Evolutionary conservation across 306 rosid species (phyloP), one percentile per base, ranked within the genome.

Genomic region (Cucurbita pepo): DNA sequence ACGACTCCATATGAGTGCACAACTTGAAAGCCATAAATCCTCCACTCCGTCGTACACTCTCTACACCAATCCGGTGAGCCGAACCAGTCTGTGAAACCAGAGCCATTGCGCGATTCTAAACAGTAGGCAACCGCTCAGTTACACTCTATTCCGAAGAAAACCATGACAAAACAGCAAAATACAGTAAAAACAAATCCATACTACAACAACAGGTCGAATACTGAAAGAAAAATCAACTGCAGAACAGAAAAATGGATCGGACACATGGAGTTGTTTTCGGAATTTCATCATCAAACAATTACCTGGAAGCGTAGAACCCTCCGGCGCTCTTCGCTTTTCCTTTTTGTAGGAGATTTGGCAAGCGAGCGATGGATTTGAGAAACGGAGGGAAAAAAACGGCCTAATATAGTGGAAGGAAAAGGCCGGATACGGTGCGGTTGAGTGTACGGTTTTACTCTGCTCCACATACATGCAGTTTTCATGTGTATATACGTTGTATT

Each of bases 81-180:
- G 78, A 76, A 69, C 79, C 81, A 55, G 81, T 38, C 75, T 75
- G 83, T 60, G 86, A 79, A 72, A 86, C 9, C 56, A 83, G 81
- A 37, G 86, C 90, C 98, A 92, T 92, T 61, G 60, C 53, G n/a
- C 41, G 45, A 69, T 61, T 78, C 82, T 76, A 74, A 34, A 38
- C 51, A 71, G 50, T 69, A 58, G 12, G 58, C 44, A 50, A 50
- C 73, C 58, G 10, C 56, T 67, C 56, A 47, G 56, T 21, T 67
- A 67, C 56, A 6, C 22, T 30, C 58, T 8, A 15, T 69, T 69
- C 55, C 76, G 10, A 21, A 40, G 19, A 44, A 58, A 43, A 40
- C 18, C 38, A 38, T 22, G 16, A 37, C 13, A 34, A 53, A 45
- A 11, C 53, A 44, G 19, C n/a, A 34, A 56, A 72, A 38, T n/a